These are phyloP conservation scores for Murraya paniculata DNA, from an alignment of 345 rosid genomes.

Conservation along the genomic window DNA sequence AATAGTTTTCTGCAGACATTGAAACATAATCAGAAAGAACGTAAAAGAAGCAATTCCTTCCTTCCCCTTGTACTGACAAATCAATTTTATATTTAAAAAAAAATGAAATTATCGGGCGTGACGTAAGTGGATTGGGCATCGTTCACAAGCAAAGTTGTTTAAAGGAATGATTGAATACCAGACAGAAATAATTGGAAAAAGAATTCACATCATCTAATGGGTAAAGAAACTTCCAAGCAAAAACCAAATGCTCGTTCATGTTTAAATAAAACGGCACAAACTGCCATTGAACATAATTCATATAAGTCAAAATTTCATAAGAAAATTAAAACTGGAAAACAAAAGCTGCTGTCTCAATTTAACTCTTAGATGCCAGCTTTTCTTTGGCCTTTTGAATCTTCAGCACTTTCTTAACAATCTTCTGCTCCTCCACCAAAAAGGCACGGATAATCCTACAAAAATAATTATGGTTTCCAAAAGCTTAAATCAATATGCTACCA, in stretches of 20 bases:
- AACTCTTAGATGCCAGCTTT: conserved; percentile 19
- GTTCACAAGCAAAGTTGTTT: not conserved
- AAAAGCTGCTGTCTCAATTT: not conserved
- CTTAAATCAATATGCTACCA: not conserved
- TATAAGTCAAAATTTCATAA: conserved; percentile 6
- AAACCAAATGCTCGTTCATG: conserved; percentile 8
- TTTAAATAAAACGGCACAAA: not conserved
- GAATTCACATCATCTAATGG: conserved; percentile 4
- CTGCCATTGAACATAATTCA: conserved; percentile 9
- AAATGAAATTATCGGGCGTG: too few relatives aligned
- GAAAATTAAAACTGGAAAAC: not conserved
- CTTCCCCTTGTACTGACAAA: too few relatives aligned
- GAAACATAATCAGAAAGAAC: not conserved
- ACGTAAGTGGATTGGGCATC: not conserved
- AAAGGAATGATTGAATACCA: not conserved
- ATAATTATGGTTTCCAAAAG: not conserved
- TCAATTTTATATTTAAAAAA: too few relatives aligned
- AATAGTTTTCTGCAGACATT: not conserved
- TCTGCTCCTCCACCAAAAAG: conserved; percentile 37
- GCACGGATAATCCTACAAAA: conserved; percentile 27
- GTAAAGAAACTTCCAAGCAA: not conserved
- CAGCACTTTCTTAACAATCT: conserved; percentile 37
- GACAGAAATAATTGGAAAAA: too few relatives aligned
- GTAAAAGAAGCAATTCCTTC: too few relatives aligned
- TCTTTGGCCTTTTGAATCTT: conserved; percentile 30